Conservation (phyloP, 2,329 filamentous ascomycete genomes). For the Alternaria sp. region DNA sequence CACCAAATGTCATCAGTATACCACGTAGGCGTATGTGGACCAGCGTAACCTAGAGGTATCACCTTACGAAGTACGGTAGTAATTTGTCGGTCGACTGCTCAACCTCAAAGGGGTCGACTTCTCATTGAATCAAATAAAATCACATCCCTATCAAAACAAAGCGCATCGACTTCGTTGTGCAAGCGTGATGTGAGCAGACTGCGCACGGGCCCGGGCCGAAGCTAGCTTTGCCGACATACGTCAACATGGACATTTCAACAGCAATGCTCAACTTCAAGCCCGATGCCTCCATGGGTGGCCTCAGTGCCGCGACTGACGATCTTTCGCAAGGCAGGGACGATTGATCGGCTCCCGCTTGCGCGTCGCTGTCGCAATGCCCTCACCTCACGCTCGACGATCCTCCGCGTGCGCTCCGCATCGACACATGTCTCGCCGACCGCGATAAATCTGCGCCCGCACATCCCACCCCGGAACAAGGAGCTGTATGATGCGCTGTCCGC, state of each 20-base stretch:
- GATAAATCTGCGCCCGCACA: constrained; percentile 62
- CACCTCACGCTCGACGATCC: constrained; percentile 18
- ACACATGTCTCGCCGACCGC: constrained; percentile 61
- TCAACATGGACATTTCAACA: constrained; percentile 33
- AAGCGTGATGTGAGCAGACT: constrained; percentile 1
- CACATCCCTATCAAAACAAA: constrained; percentile 13
- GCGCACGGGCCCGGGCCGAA: constrained; percentile 36
- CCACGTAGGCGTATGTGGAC: constrained; percentile 40
- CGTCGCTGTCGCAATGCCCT: constrained; percentile 40
- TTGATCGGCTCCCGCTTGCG: constrained; percentile 37
- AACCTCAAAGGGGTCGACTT: constrained; percentile 25
- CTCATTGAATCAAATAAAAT: constrained; percentile 33
- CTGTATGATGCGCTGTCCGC: constrained; percentile 68
- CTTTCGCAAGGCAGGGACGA: constrained; percentile 35
- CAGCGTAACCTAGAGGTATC: constrained; percentile 37
- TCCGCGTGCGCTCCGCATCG: constrained; percentile 47
- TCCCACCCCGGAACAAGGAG: constrained; percentile 63
- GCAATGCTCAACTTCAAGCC: constrained; percentile 43
- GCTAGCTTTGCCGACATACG: constrained; percentile 35
- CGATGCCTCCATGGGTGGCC: constrained; percentile 55
- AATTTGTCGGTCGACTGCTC: constrained; percentile 38
- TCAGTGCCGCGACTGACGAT: constrained; percentile 45
- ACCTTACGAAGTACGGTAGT: constrained; percentile 41
- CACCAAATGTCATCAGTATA: constrained; percentile 37
- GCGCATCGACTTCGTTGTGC: not conserved